These are phyloP conservation scores for Usnea hakonensis DNA, from an alignment of 495 filamentous ascomycete genomes.

Conservation along the genomic window DNA sequence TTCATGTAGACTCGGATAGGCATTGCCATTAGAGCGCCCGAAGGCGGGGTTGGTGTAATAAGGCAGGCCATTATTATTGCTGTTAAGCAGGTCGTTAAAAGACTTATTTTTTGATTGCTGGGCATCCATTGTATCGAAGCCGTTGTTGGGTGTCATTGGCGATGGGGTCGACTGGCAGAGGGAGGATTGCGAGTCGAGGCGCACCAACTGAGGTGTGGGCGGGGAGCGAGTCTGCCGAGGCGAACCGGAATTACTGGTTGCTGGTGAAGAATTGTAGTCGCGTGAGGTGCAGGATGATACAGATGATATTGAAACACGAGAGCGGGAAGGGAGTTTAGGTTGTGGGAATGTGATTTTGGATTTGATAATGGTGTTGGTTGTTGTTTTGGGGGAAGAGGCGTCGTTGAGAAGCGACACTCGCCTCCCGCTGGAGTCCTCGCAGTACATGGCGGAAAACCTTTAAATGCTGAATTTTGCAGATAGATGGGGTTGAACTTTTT, in stretches of 20 bases:
- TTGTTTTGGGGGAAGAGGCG: constrained; percentile 11
- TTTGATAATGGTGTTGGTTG: constrained; percentile 6
- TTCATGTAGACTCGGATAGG: constrained; percentile 13
- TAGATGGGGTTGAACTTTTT: neutral
- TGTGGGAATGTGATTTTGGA: constrained; percentile 5
- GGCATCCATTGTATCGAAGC: constrained; percentile 20
- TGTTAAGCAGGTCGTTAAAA: constrained; percentile 4
- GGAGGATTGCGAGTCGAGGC: constrained; percentile 31
- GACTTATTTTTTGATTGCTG: constrained; percentile 13
- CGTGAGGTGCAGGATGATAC: constrained; percentile 16
- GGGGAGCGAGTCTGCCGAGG: constrained; percentile 22
- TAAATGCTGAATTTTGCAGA: neutral
- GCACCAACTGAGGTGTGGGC: constrained; percentile 32
- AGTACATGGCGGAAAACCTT: constrained; percentile 22
- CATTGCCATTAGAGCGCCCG: neutral
- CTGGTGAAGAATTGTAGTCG: constrained; percentile 12
- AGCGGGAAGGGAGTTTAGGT: constrained; percentile 8
- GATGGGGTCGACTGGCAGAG: constrained; percentile 24
- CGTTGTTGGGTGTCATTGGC: constrained; percentile 26
- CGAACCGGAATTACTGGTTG: constrained; percentile 18
- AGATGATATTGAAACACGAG: constrained; percentile 12
- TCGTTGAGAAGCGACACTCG: constrained; percentile 27
- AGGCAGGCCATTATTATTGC: neutral
- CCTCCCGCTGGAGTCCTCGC: constrained; percentile 26
- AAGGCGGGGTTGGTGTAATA: constrained; percentile 14